Conservation (phyloP, 441 rosid species). For the Corymbia calophylla region DNA sequence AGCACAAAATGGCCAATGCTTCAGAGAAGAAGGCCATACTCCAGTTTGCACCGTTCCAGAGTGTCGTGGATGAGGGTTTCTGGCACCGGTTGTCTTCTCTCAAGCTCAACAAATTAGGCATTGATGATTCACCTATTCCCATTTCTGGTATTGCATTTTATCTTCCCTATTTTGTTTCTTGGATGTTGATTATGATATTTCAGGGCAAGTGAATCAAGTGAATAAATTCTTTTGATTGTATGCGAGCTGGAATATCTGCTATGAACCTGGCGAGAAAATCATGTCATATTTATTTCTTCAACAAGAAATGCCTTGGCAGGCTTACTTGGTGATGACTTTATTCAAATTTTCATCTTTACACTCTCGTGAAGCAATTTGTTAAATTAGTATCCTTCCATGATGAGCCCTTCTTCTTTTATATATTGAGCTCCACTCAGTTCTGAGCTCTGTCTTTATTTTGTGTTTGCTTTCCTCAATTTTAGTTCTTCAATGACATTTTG, state of each 20-base stretch:
- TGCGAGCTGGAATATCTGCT: background rate
- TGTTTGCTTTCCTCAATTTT: background rate
- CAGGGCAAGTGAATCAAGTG: background rate
- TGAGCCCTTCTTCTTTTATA: background rate
- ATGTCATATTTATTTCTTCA: background rate
- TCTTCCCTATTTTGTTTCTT: background rate
- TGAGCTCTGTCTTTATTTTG: background rate
- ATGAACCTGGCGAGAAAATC: background rate
- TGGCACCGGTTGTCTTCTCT: constrained; percentile 86
- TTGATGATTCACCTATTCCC: constrained; percentile 84
- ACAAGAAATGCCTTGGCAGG: background rate
- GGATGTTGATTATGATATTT: background rate
- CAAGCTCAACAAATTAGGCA: constrained; percentile 79
- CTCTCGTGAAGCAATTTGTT: background rate
- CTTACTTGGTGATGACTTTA: background rate
- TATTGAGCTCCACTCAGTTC: background rate
- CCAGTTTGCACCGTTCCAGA: constrained; percentile 71
- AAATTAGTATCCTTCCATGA: background rate
- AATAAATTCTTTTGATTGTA: background rate
- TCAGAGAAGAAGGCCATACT: constrained; percentile 34
- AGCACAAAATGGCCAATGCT: background rate
- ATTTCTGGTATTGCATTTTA: constrained; percentile 43
- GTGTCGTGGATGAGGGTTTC: constrained; percentile 83
- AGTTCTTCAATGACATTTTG: background rate
- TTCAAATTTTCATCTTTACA: background rate